phyloP scores from a whole-genome alignment of 2,329 filamentous ascomycete species.

The Alternaria sp. region DNA sequence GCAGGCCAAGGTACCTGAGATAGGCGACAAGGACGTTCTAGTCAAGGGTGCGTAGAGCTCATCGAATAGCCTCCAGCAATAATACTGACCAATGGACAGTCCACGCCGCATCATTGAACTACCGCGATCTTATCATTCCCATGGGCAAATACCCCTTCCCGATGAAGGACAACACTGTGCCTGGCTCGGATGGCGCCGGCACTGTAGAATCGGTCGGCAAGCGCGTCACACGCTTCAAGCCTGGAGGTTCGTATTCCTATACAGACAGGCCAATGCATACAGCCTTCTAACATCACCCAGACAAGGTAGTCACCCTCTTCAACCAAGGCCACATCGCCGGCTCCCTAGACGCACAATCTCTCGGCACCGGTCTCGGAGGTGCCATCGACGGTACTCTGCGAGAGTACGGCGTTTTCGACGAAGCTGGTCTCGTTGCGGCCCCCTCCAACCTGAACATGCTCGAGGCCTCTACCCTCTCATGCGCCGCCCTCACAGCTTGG shows the following conservation, averaged over 20 bases:
- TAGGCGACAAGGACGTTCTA: constrained; percentile 74
- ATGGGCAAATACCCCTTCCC: constrained; percentile 56
- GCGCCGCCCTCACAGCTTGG: constrained; percentile 56
- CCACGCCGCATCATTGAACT: constrained; percentile 57
- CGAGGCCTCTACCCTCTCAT: constrained; percentile 57
- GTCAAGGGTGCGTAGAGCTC: constrained; percentile 61
- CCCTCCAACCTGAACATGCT: constrained; percentile 62
- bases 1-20: constrained; percentile 60
- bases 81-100: constrained; percentile 41
- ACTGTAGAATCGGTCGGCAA: constrained; percentile 61
- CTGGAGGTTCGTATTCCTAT: constrained; percentile 46
- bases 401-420: constrained; percentile 70
- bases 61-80: background rate
- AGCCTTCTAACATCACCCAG: constrained; percentile 31
- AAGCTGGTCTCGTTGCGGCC: constrained; percentile 69
- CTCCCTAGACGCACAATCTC: constrained; percentile 47
- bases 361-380: constrained; percentile 69
- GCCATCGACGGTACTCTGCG: constrained; percentile 71
- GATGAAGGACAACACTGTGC: constrained; percentile 50
- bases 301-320: constrained; percentile 69
- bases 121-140: constrained; percentile 57
- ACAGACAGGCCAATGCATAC: background rate
- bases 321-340: constrained; percentile 64
- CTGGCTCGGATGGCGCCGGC: constrained; percentile 61
- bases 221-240: constrained; percentile 63